Evolutionary conservation across 73 alveolate species (phyloP).

Genomic region (Uronychia binucleata): DNA sequence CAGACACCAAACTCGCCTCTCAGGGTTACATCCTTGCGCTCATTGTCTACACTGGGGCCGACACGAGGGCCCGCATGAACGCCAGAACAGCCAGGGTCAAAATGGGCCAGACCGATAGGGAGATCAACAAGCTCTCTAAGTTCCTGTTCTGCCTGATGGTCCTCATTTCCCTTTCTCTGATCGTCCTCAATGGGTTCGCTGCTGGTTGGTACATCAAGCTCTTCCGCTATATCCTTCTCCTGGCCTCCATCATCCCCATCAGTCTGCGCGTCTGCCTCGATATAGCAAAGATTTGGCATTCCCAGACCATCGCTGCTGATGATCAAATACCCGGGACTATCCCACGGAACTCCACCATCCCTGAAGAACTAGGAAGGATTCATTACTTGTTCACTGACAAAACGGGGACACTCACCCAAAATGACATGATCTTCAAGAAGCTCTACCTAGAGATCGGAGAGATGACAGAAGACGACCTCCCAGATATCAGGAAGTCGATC

Average conservation of each 20-base stretch:
- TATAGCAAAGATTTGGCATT: constrained; percentile 88
- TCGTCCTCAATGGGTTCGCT: constrained; percentile 42
- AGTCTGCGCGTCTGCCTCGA: constrained; percentile 96
- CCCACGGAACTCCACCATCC: constrained; percentile 93
- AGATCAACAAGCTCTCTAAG: constrained; percentile 72
- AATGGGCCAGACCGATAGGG: constrained; percentile 84
- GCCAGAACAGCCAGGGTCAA: constrained; percentile 83
- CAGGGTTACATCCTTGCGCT: constrained; percentile 73
- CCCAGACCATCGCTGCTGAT: constrained; percentile 77
- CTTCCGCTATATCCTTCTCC: constrained; percentile 83
- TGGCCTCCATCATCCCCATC: constrained; percentile 92
- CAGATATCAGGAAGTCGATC: constrained; percentile 31
- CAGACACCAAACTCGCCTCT: constrained; percentile 91
- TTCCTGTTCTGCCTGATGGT: constrained; percentile 73
- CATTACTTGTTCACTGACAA: constrained; percentile 93
- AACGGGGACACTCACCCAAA: constrained; percentile 97
- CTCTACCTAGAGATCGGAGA: constrained; percentile 78
- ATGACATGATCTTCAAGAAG: constrained; percentile 96
- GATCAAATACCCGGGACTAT: constrained; percentile 85
- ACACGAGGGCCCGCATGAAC: constrained; percentile 94
- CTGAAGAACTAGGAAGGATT: constrained; percentile 97
- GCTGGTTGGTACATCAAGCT: constrained; percentile 59
- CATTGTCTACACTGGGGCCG: constrained; percentile 94
- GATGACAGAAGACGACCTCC: constrained; percentile 69
- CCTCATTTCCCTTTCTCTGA: constrained; percentile 41